Conservation (phyloP, 1,139 yeast genomes). For the Suhomyces chickasaworum region DNA sequence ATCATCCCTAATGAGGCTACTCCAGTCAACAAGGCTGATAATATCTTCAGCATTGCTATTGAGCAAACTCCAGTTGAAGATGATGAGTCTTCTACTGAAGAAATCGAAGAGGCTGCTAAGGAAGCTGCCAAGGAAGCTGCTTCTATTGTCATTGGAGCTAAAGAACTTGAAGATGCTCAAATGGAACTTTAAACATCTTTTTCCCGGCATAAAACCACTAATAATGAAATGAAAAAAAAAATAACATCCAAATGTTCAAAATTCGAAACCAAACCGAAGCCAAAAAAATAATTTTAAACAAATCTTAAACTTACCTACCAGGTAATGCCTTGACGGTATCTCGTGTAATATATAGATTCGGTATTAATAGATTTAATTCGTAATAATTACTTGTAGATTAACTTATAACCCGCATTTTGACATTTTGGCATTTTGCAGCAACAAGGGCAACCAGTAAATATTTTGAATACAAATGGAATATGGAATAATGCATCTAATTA, state of each 20-base stretch:
- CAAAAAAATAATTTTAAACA: background rate
- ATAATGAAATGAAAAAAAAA: background rate
- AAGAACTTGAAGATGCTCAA: slow-evolving; percentile 11
- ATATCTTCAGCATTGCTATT: slow-evolving; percentile 30
- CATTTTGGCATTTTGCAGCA: too few species aligned
- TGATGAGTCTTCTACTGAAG: slow-evolving; percentile 16
- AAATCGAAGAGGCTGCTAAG: slow-evolving; percentile 14
- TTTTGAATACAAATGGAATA: background rate
- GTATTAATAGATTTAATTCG: slow-evolving; percentile 11
- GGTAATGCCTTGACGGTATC: slow-evolving; percentile 13
- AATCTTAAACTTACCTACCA: slow-evolving; percentile 2
- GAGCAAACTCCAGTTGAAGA: slow-evolving; percentile 20
- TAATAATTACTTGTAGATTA: background rate
- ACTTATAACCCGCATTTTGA: background rate
- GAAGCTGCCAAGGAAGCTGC: slow-evolving; percentile 4
- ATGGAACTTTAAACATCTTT: slow-evolving; percentile 10
- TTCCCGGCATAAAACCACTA: background rate
- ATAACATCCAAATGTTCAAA: background rate
- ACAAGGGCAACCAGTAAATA: background rate
- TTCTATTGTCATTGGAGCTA: slow-evolving; percentile 3
- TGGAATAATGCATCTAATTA: background rate
- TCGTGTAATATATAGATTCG: slow-evolving; percentile 10
- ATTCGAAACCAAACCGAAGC: background rate
- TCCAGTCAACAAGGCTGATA: slow-evolving; percentile 26
- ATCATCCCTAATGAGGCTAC: slow-evolving; percentile 43